Evolutionary conservation across 768 basidiomycete species (phyloP), one percentile per base, ranked within the genome.

Genomic region (Xerocomus spinulosus): DNA sequence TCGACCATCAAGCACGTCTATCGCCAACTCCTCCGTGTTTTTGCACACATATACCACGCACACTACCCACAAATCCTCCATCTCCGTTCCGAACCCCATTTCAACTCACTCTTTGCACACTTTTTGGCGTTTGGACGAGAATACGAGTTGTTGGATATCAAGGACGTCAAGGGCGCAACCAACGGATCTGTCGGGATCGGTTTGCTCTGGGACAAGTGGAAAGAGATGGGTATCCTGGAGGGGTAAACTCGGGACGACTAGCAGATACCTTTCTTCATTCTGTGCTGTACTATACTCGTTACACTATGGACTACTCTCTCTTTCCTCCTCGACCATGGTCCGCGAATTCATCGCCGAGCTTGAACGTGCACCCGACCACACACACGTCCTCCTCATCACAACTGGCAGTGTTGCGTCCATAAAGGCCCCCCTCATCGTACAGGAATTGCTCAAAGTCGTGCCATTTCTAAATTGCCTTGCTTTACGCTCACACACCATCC

Each of bases 51-150:
- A 58, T 98, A 97, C 66, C 87, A 97, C 64, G 88, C 91, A 9
- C 95, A 98, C 62, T 98, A 93, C 63, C 75, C 77, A 3, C 84
- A 89, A 56, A 87, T 97, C 61, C 80, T 98, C 20, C 92, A 98
- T 62, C 80, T 98, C 21, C 89, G 91, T 33, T 83, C 87, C 9
- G 95, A 98, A 62, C 90, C 90, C 0, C 93, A 95, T 66, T 94
- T 95, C 73, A 95, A 95, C 67, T 95, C 92, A 4, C 82, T 98
- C 30, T 98, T 98, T 67, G 95, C 95, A 0, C 95, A 98, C 69
- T 99, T 96, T 72, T 74, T 98, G 42, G 92, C 94, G 1, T 98
- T 98, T 59, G 95, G 95, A 0, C 79, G 80, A 53, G 92, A 97
- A 67, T 98, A 94, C 67, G 90, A 97, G 59, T 65, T 98, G 50